A percentile compares a stretch with the other conserved stretches of the same genome.
Evolutionary conservation across 202 grass and related monocot species (phyloP).

Genomic region (Setaria italica): DNA sequence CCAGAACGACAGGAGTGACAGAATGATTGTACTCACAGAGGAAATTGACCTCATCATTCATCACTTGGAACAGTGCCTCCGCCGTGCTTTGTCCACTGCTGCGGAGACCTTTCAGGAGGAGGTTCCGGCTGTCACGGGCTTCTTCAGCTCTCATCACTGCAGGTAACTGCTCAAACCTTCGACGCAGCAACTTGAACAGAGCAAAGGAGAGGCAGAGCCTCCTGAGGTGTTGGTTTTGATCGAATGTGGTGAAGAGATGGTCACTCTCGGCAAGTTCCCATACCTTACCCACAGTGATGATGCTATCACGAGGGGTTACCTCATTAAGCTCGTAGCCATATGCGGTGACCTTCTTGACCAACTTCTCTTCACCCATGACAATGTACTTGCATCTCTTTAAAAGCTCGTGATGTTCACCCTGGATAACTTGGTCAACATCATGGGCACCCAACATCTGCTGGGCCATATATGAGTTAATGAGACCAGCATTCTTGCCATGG

Average conservation of each 20-base stretch:
- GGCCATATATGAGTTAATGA: background rate
- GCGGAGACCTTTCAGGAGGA: slow-evolving; percentile 2
- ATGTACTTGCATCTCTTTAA: no score
- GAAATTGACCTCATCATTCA: background rate
- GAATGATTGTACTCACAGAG: background rate
- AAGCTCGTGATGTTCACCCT: no score
- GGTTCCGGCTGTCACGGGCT: background rate
- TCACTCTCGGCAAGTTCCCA: background rate
- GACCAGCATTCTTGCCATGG: slow-evolving; percentile 17
- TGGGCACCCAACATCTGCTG: background rate
- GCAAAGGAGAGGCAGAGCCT: background rate
- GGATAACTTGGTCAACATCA: background rate
- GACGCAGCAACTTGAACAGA: slow-evolving; percentile 26
- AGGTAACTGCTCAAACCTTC: background rate
- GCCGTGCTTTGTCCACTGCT: background rate
- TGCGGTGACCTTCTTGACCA: background rate
- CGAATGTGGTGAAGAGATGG: background rate
- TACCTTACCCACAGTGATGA: slow-evolving; percentile 16
- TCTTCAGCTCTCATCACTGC: background rate
- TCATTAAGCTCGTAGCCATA: background rate
- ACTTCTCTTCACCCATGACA: slow-evolving; percentile 11
- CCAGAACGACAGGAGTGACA: background rate
- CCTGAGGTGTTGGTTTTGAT: background rate
- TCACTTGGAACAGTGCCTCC: background rate
- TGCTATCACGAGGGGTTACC: background rate